Evolutionary conservation across 306 rosid species (phyloP), one percentile per base, ranked within the genome.

Genomic region (Citrullus amarus): DNA sequence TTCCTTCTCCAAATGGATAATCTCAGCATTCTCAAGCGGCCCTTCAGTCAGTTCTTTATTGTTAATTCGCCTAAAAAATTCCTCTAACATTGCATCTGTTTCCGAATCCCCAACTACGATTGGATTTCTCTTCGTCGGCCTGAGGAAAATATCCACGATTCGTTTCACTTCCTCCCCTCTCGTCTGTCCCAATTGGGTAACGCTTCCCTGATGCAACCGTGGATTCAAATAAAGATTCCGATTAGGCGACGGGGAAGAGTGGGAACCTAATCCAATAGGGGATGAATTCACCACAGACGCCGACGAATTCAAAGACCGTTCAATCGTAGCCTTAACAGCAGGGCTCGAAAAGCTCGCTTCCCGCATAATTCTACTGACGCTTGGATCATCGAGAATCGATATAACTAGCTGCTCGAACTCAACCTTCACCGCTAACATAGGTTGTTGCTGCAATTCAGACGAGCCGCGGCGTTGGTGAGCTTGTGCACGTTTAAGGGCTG

Each of bases 381-480:
- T 96, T 0, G 99, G 99, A 80, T 96, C 99, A 39, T 96, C 99
- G 8, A 96, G 97, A 54, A 92, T 96, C 3, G 99, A 96, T 48
- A 96, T 92, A 75, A 96, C 91, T 5, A 96, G 89, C 84, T 96
- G 99, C 53, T 96, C 98, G 17, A 96, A 91, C 84, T 96, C 99
- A 1, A 96, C 98, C 25, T 96, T 96, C 3, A 96, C 99, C 6
- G 99, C 98, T 1, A 96, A 81, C 44, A 96, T 90, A 32, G 99
- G 98, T 48, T 96, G 99, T 28, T 96, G 99, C 82, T 92, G 99
- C 78, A 91, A 96, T 63, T 96, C 99, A 1, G 98, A 96, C 80
- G 89, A 96, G 6, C 99, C 99, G 0, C 99, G 89, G 9, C 98
- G 97, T 80, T 96, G 99, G 79, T 92, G 99, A 34, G 99, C 97